Base-by-base conservation (phyloP, 139 green algal species). In the Tetratostichococcus sp. region DNA sequence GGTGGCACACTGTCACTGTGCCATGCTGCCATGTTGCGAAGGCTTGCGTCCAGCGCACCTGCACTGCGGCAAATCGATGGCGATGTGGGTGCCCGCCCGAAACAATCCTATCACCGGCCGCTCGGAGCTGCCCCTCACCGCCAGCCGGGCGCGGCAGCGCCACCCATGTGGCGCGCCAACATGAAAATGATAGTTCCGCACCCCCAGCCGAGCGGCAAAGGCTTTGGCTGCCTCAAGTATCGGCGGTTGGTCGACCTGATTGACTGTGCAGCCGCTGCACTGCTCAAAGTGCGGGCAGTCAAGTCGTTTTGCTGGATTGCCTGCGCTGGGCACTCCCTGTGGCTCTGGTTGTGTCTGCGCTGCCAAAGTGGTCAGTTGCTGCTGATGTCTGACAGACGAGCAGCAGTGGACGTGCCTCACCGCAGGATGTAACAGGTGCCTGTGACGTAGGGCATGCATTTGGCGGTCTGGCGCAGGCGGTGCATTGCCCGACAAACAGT, bases 61-160 rank as follows among this genome's bases (percentile, higher is more conserved):
- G 79, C 84, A 89, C 3, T 80, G 43, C 4, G 77, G 79, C 21
- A 93, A 90, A 58, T 79, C 65, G 14, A 85, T 70, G 33, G 77
- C 70, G 0, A 73, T 26, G 65, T 93, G 88, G 33, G 67, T 86
- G 35, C 85, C 79, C 26, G 70, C 35, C 0, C 70, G 28, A 35
- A 90, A 93, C 73, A 93, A 73, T 30, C 82, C 85, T 5, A 88
- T 30, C 14, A 76, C 33, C 0, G 76, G 71, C 1, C 30, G 26
- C 21, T 69, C 77, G 30, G 25, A 35, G 16, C 3, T 19, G 31
- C 77, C 81, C 4, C 85, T 67, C 5, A 92, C 87, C 0, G 87
- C 87, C 43, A 92, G 79, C 58, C 87, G 86, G 30, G 87, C 85
- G 0, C 87, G 71, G 57, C 69, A 81, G 16, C 87, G 83, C 87